Base-by-base conservation (phyloP, 2,329 filamentous ascomycete species). In the Ascochyta lentis region DNA sequence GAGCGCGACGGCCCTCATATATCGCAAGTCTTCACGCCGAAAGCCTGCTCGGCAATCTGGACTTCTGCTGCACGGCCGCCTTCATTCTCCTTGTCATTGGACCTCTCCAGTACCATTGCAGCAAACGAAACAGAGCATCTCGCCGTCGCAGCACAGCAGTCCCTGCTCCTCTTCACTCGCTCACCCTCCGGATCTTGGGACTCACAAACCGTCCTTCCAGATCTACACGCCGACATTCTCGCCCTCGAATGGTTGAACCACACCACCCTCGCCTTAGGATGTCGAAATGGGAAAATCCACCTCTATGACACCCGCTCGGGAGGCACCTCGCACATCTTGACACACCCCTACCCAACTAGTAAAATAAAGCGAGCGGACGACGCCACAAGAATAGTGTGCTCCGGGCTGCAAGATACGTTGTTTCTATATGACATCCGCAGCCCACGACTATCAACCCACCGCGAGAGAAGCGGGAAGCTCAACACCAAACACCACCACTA, bases 201-300 rank as follows among this genome's bases (percentile, higher is more conserved):
- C 52, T 51, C 49, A 1, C 33, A 47, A 4, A 60, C 49, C 1
- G 41, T 43, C 0, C 41, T 63, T 1, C 34, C 61, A n/a, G 37
- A 54, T 6, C 43, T 65, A 1, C n/a, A 56, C 0, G 59, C 66
- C 5, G 73, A 77, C 35, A 59, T 76, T 12, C 60, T 75, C 8
- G 61, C 74, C 0, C 37, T 77, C 4, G 61, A 69, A 19, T 78
- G 75, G 75, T 59, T 76, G 2, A 66, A 61, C 1, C 58, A 63
- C 10, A 72, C 59, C 7, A 67, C 67, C 6, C 35, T 78, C 19
- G 66, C 67, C 2, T 51, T 71, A 2, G 76, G 76, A 7, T 63
- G 65, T 15, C 68, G 76, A 4, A 63, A 74, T 29, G 70, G 69
- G 9, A 66, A 56, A 3, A 70, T 79, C 4, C 58, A 61, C 16